Base-by-base conservation (phyloP, 176 grass and related monocot species). In the Triticum timopheevii region DNA sequence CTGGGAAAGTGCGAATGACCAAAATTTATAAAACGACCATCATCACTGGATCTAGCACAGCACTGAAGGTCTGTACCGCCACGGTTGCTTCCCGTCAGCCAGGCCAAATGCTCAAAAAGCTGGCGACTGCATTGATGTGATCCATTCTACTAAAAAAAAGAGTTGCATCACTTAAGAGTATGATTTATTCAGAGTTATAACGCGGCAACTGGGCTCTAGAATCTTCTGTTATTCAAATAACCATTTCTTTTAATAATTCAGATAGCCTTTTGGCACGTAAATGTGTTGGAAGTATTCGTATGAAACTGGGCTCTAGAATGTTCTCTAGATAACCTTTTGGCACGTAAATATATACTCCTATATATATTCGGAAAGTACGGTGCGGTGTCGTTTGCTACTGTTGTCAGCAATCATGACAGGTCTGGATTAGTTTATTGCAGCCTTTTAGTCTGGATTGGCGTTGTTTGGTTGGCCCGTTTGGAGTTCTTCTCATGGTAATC, bases 241-340 rank as follows among this genome's bases (percentile, higher is more conserved):
- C 64, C 63, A 82, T 78, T 87, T 36, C 17, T 7, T 54, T 2
- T 7, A 54, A 19, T 6, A 19, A 56, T 88, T 82, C 23, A 63
- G 61, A 82, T 85, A 34, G 70, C 65, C 70, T 85, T 85, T 86
- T 45, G 74, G 23, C 68, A 67, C 58, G 79, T 68, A 44, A 44
- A 44, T 44, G 11, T 44, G 10, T 12, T 44, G 42, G 42, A 44
- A 44, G 42, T 44, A 44, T 44, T 44, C 42, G 3, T 44, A 11
- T 44, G 42, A 12, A 44, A 42, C 40, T 44, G 42, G 42, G 42
- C 42, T 44, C 42, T 44, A 44, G 42, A 44, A 11, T 44, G 10
- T 44, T 44, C 42, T 44, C 42, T 44, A 62, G 61, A 82, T 85
- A 42, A 70, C 64, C 70, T 85, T 85, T 86, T 45, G 74, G 23